Percentiles rank a stretch among this genome's conserved stretches.
phyloP scores from a whole-genome alignment of 2,329 filamentous ascomycete genomes.

The Bimuria novae-zelandiae region DNA sequence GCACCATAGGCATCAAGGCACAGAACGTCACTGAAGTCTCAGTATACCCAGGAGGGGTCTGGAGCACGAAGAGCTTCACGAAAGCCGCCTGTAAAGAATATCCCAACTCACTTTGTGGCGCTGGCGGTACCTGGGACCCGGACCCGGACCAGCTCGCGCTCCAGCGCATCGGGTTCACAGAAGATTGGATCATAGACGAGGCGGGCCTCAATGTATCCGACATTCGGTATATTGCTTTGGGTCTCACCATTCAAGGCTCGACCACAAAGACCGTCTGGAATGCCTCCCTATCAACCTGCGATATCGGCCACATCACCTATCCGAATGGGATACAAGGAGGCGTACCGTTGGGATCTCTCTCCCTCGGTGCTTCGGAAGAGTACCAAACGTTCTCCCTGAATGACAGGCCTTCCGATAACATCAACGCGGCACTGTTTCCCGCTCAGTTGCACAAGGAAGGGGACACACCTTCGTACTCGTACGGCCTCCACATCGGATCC shows the following conservation, averaged over 20 bases:
- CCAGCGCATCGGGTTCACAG: not conserved
- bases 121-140: slow-evolving; percentile 19
- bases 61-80: slow-evolving; percentile 5
- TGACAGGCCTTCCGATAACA: not conserved
- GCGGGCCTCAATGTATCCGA: not conserved
- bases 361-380: slow-evolving; percentile 4
- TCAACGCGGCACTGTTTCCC: slow-evolving; percentile 5
- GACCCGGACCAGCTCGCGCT: not conserved
- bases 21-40: slow-evolving; percentile 11
- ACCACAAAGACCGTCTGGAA: slow-evolving; percentile 5
- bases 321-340: slow-evolving; percentile 8
- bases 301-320: slow-evolving; percentile 4
- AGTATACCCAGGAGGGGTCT: slow-evolving; percentile 18
- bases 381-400: not conserved
- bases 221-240: not conserved
- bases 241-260: slow-evolving; percentile 1
- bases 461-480: slow-evolving; percentile 32
- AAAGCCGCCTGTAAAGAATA: slow-evolving; percentile 13
- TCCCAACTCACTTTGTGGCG: slow-evolving; percentile 13
- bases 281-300: slow-evolving; percentile 1
- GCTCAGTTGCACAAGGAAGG: slow-evolving; percentile 14
- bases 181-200: not conserved
- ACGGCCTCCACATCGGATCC: slow-evolving; percentile 43
- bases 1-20: not conserved
- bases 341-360: slow-evolving; percentile 3